Evolutionary conservation across 441 rosid genomes (phyloP), one percentile per base, ranked within the genome.

Genomic region (Pelargonium australe): DNA sequence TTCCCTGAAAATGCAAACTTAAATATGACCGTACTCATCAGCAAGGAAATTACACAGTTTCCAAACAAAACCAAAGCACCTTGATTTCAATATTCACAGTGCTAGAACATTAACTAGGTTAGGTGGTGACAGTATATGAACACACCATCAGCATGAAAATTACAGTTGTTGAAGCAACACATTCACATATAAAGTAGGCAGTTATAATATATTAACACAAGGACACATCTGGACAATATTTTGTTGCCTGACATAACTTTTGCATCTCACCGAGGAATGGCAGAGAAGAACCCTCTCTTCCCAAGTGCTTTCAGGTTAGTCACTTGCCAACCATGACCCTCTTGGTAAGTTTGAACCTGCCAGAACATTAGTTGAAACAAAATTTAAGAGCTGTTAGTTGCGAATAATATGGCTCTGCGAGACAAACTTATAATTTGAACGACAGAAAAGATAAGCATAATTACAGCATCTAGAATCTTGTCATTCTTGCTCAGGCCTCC

Each of bases 281-380:
- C 68, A 1, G 80, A 79, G 73, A 78, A 75, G 77, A 65, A 79
- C 76, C 73, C 69, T 67, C 84, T 73, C 66, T 71, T 80, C 17
- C 80, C 86, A 17, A 79, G 25, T 45, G 78, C 82, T 45, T 68
- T 77, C 53, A 78, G 71, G 53, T 51, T 45, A 4, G 69, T 79
- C 41, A 53, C 72, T 75, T 65, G 67, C 86, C 86, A 83, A 16
- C 78, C 80, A n/a, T 25, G 68, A 40, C 74, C 75, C 11, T 71
- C 76, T 66, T 45, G 71, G 80, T 68, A 79, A 17, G 69, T 63
- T 70, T 83, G 83, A 47, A 77, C 84, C 86, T 80, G 74, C 19
- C 60, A 44, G 41, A 60, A 11, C 1, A 17, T 23, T 13, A 25
- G 34, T 31, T 31, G 5, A 23, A 13, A 9, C 16, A 53, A 19